Evolutionary conservation across 148 eudicot genomes (phyloP).

Genomic region (Fagopyrum tataricum): DNA sequence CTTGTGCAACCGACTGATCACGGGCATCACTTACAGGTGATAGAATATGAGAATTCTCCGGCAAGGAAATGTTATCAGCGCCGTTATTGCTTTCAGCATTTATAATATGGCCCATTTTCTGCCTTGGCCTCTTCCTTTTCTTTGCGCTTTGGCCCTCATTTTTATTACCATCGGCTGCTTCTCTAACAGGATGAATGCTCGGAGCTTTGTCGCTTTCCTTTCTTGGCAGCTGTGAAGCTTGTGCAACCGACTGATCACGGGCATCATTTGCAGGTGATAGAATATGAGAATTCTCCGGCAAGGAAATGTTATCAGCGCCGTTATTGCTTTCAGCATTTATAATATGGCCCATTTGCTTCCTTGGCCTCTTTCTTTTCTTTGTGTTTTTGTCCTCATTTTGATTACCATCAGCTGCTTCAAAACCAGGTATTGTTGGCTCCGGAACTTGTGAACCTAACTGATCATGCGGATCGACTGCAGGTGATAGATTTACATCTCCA

Average conservation of each 20-base stretch:
- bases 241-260: too few species aligned
- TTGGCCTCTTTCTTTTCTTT: background rate
- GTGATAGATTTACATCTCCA: too few species aligned
- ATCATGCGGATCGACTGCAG: too few species aligned
- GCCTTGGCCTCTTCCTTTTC: background rate
- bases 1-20: background rate
- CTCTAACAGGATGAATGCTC: background rate
- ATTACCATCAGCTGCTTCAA: constrained; percentile 1
- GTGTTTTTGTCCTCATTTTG: background rate
- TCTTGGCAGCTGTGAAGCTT: background rate
- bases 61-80: background rate
- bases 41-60: background rate
- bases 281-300: too few species aligned
- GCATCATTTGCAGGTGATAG: too few species aligned
- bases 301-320: too few species aligned
- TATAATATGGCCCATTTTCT: background rate
- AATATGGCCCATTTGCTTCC: too few species aligned
- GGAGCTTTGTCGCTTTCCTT: background rate
- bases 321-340: too few species aligned
- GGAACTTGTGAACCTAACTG: too few species aligned
- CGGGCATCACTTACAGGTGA: background rate
- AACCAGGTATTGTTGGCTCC: background rate
- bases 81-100: background rate
- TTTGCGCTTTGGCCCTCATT: background rate
- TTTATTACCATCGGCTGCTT: constrained; percentile 1